These are phyloP conservation scores for Claviceps africana DNA, from an alignment of 2,329 filamentous ascomycete genomes.

Conservation along the genomic window DNA sequence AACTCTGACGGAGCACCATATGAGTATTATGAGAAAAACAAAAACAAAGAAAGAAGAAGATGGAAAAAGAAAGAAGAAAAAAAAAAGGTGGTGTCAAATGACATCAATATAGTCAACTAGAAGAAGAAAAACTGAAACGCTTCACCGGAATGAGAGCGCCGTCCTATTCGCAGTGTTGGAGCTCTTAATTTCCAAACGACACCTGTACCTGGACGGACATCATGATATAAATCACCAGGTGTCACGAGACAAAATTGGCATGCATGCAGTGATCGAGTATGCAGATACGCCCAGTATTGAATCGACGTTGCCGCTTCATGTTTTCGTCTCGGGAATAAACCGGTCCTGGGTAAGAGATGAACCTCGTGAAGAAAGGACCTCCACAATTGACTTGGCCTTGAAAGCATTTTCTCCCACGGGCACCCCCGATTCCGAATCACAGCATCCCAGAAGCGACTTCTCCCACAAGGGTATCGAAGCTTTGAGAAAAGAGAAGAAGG, in stretches of 20 bases:
- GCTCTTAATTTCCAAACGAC: background rate
- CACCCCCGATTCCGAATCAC: background rate
- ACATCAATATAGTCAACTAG: background rate
- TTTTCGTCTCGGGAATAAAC: background rate
- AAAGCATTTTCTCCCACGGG: background rate
- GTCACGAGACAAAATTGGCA: background rate
- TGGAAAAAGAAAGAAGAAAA: no score
- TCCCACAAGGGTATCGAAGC: slow-evolving; percentile 21
- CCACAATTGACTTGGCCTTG: background rate
- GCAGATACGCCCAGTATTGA: background rate
- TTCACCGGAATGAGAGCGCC: background rate
- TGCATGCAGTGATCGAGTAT: background rate
- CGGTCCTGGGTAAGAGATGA: background rate
- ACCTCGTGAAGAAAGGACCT: background rate
- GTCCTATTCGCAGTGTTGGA: background rate
- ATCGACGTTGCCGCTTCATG: background rate
- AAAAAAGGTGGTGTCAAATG: background rate
- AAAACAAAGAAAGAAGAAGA: no score
- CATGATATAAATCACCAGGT: background rate
- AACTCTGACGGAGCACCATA: background rate
- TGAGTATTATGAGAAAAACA: slow-evolving; percentile 3
- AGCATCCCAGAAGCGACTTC: slow-evolving; percentile 8
- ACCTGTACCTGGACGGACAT: background rate
- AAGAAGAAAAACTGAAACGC: slow-evolving; percentile 1
- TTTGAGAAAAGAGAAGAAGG: background rate